Evolutionary conservation across 345 rosid genomes (phyloP).

Genomic region (Eucalyptus lansdowneana): DNA sequence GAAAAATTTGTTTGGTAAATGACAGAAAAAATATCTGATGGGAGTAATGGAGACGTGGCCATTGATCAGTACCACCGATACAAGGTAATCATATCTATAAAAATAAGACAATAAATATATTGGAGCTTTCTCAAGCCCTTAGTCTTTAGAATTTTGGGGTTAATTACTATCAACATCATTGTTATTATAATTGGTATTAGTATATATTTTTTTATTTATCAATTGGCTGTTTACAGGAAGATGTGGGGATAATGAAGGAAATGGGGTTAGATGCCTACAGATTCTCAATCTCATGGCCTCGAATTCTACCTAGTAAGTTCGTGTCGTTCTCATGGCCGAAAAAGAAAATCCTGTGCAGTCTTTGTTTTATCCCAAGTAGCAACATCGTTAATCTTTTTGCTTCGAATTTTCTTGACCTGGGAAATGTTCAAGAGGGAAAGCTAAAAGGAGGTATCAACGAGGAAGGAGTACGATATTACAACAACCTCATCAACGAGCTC

Average conservation of each 20-base stretch:
- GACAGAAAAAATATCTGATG: constrained; percentile 21
- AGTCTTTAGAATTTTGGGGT: background rate
- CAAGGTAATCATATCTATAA: background rate
- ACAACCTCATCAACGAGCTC: constrained; percentile 25
- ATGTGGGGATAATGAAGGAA: constrained; percentile 34
- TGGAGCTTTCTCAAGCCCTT: background rate
- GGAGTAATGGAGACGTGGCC: constrained; percentile 25
- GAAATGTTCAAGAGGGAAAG: no score
- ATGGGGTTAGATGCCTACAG: constrained; percentile 39
- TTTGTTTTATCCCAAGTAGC: background rate
- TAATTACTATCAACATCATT: background rate
- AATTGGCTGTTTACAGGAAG: constrained; percentile 18
- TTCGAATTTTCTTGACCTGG: no score
- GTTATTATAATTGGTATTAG: background rate
- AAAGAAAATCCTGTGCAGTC: background rate
- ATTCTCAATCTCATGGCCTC: constrained; percentile 46
- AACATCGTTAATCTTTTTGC: background rate
- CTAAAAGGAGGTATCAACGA: no score
- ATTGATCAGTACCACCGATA: constrained; percentile 33
- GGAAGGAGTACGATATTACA: no score
- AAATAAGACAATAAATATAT: background rate
- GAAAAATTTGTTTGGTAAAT: background rate
- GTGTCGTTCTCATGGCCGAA: background rate
- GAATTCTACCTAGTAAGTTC: constrained; percentile 36
- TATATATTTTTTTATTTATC: background rate